Evolutionary conservation across 441 rosid species (phyloP).

Genomic region (Populus hybrid): DNA sequence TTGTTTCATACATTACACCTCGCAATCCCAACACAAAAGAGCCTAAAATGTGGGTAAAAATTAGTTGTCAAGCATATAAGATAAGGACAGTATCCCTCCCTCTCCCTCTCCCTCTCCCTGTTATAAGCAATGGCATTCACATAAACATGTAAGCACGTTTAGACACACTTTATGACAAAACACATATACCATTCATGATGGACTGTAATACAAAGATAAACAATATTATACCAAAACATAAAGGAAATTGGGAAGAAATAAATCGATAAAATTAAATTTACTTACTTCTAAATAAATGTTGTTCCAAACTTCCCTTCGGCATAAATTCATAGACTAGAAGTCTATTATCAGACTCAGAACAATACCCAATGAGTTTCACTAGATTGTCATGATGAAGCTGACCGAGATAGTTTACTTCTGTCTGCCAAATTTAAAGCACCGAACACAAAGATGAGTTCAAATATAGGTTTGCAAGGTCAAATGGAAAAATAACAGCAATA

Average conservation of each 20-base stretch:
- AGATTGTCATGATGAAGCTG: slow-evolving; percentile 71
- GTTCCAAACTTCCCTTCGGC: slow-evolving; percentile 86
- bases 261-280: slow-evolving; percentile 21
- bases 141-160: background rate
- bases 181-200: background rate
- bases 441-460: slow-evolving; percentile 5
- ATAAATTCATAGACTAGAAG: slow-evolving; percentile 82
- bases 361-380: slow-evolving; percentile 71
- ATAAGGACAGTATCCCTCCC: background rate
- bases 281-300: slow-evolving; percentile 81
- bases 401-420: slow-evolving; percentile 81
- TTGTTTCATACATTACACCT: background rate
- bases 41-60: background rate
- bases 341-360: slow-evolving; percentile 72
- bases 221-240: background rate
- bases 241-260: background rate
- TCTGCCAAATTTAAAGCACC: slow-evolving; percentile 35
- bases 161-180: background rate
- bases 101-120: background rate
- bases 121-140: background rate
- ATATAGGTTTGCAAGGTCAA: background rate
- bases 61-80: background rate
- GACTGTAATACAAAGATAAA: background rate
- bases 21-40: background rate
- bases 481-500: background rate